phyloP scores from a whole-genome alignment of 2,329 filamentous ascomycete genomes.

The Penicillium sp. region DNA sequence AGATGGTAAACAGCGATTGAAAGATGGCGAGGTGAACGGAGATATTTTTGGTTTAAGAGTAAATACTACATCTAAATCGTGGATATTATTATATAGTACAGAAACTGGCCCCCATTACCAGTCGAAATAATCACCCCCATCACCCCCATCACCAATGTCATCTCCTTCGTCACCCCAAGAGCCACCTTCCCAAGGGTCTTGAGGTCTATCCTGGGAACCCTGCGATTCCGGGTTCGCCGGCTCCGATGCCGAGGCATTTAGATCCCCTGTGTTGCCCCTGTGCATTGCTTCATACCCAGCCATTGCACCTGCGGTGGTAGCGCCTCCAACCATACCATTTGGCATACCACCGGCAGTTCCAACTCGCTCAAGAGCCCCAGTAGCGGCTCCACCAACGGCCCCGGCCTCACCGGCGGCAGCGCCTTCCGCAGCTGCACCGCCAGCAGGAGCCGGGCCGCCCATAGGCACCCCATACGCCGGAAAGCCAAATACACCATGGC shows the following conservation, averaged over 20 bases:
- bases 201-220: slow-evolving; percentile 26
- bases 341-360: slow-evolving; percentile 44
- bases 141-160: slow-evolving; percentile 21
- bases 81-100: slow-evolving; percentile 7
- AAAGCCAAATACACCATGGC: slow-evolving; percentile 47
- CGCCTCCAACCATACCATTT: slow-evolving; percentile 46
- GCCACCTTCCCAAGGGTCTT: slow-evolving; percentile 24
- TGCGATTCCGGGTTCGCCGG: slow-evolving; percentile 10
- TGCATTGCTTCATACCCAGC: slow-evolving; percentile 65
- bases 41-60: not conserved
- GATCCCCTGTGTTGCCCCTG: slow-evolving; percentile 45
- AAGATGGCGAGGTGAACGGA: not conserved
- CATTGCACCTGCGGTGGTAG: slow-evolving; percentile 58
- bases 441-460: slow-evolving; percentile 43
- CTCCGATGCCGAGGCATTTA: slow-evolving; percentile 13
- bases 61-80: not conserved
- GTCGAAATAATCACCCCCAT: slow-evolving; percentile 27
- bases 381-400: slow-evolving; percentile 38
- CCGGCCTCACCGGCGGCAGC: slow-evolving; percentile 41
- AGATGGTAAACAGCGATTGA: not conserved
- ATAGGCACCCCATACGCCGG: slow-evolving; percentile 55
- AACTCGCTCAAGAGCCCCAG: slow-evolving; percentile 34
- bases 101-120: slow-evolving; percentile 22
- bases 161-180: slow-evolving; percentile 16
- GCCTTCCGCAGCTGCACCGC: slow-evolving; percentile 41